Conservation (phyloP, 108 stramenopile genomes). For the Chaetoceros muelleri region DNA sequence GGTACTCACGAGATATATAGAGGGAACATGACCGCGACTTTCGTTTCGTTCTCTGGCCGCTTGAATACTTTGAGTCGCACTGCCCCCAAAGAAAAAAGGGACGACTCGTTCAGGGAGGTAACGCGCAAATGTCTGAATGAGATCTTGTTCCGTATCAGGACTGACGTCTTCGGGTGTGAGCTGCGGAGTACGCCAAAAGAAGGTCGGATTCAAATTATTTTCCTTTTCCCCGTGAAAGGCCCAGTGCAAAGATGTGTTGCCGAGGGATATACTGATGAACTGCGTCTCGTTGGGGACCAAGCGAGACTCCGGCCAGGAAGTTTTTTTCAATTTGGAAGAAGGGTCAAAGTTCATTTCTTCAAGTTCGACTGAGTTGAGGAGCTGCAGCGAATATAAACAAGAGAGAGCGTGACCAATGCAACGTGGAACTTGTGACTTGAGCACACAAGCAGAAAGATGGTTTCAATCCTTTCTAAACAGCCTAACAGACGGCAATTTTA, state of each 20-base stretch:
- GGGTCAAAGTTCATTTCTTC: no score
- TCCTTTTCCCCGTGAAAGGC: slow-evolving; percentile 34
- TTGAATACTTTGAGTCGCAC: slow-evolving; percentile 15
- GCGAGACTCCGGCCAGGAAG: slow-evolving; percentile 22
- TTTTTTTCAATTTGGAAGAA: not conserved
- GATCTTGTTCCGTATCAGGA: not conserved
- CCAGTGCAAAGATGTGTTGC: slow-evolving; percentile 65
- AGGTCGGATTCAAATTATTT: slow-evolving; percentile 24
- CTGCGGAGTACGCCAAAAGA: slow-evolving; percentile 40
- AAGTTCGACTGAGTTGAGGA: no score
- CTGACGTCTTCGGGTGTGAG: not conserved
- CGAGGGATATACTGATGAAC: slow-evolving; percentile 30
- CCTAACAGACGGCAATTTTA: no score
- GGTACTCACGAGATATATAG: slow-evolving; percentile 49
- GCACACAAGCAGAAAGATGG: no score
- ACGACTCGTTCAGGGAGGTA: not conserved
- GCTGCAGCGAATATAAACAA: no score
- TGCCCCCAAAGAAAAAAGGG: not conserved
- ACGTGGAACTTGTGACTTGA: no score
- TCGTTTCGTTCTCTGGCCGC: slow-evolving; percentile 5
- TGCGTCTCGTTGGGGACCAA: slow-evolving; percentile 13
- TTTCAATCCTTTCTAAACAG: no score
- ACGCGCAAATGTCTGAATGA: not conserved
- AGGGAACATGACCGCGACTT: slow-evolving; percentile 9
- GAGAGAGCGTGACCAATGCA: no score